Evolutionary conservation across 148 eudicot genomes (phyloP).

Genomic region (Rhododendron vialii): DNA sequence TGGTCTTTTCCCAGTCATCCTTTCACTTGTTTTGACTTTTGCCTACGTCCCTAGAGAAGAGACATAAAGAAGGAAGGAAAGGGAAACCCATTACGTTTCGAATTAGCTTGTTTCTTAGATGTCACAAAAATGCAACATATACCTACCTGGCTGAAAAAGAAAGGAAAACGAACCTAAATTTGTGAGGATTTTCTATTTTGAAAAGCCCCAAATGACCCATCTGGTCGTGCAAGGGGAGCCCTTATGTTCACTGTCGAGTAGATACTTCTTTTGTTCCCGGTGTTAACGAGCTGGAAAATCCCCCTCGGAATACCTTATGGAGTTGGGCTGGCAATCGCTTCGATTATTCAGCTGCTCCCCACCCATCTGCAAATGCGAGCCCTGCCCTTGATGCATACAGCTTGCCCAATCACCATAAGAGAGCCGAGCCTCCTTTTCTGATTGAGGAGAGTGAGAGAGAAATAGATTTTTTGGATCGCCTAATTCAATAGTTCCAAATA

Average conservation of each 20-base stretch:
- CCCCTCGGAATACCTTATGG: not conserved
- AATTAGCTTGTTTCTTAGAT: not conserved
- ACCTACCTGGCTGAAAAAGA: not conserved
- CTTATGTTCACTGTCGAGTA: not conserved
- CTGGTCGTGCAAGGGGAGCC: not conserved
- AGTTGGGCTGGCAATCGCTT: not conserved
- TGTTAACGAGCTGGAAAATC: not conserved
- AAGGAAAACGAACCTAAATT: not conserved
- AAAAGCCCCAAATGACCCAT: not conserved
- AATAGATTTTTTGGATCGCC: not conserved
- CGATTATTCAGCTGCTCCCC: not conserved
- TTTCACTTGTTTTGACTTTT: not conserved
- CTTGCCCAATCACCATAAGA: not conserved
- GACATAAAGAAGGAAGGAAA: not conserved
- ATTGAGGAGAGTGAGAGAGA: not conserved
- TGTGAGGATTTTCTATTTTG: not conserved
- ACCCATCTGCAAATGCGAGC: too few relatives aligned
- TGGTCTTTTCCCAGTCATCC: not conserved
- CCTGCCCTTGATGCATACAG: not conserved
- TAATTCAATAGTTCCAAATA: not conserved
- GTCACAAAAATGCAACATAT: not conserved
- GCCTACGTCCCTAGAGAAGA: not conserved
- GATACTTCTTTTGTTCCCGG: not conserved
- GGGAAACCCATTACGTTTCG: not conserved
- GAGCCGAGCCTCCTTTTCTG: not conserved